Base-by-base conservation (phyloP, 257 asterid genomes). In the Rauvolfia tetraphylla region DNA sequence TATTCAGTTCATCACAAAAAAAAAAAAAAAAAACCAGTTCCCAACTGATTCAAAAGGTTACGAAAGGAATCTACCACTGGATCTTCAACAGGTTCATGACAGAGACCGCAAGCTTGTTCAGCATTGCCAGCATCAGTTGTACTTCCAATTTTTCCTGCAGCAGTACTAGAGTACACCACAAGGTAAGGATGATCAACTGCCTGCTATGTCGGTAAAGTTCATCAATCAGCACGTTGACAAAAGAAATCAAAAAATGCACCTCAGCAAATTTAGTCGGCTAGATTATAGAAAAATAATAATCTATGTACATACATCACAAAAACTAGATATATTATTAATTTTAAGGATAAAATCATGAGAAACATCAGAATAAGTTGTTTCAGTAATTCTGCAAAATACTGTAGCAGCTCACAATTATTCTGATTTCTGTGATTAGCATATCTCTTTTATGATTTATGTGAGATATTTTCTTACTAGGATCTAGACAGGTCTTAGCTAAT, bases 131-230 rank as follows among this genome's bases (percentile, higher is more conserved):
- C 81, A 65, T 83, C 90, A 83, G 78, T 86, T 69, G 82, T 42
- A 77, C 79, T 80, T 77, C 83, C 91, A 83, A 75, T 88, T 75
- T 89, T 89, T 76, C 82, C 90, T 87, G 83, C 78, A 77, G 96
- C 76, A 74, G 91, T 77, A 72, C 73, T 86, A 68, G 96, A 92
- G 88, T 95, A 92, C 78, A 88, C 96, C 74, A 95, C 97, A 76
- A 95, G 98, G 87, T 95, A 92, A 77, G 98, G 97, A 85, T 95
- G 98, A 82, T 95, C 96, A 79, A 95, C 98, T 76, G 98, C 98
- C 98, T 94, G 90, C 72, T 72, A 74, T 22, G 51, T 57, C 27
- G 75, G 7, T 27, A 31, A 72, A 53, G 66, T 13, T 33, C 29
- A 54, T 46, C 46, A 51, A 72, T 48, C 76, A 67, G 20, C 18